Evolutionary conservation across 1,284 basidiomycete species (phyloP), one percentile per base, ranked within the genome.

Genomic region (Ceratobasidium papillatum): DNA sequence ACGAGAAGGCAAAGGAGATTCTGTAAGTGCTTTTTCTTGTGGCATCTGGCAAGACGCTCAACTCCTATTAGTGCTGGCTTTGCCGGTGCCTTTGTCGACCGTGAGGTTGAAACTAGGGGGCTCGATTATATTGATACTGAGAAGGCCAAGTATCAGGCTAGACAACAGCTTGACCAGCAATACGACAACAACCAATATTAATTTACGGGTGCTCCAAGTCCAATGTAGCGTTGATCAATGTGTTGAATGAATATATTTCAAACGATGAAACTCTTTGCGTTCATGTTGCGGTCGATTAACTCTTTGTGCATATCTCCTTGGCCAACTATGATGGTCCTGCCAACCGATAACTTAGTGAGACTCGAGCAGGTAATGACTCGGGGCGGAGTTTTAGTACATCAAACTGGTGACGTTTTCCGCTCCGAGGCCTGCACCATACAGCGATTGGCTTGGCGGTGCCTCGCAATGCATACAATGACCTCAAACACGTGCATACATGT

Each of bases 1-100:
- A 76, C 56, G 76, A 75, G 1, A 76, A 80, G 27, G 81, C 81
- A 49, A 82, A 82, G 77, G 81, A 82, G 78, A 63, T 80, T 69
- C 66, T 80, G 65, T 68, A 58, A 34, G 75, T 52, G 62, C 65
- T 32, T 45, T 17, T 22, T 38, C 12, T 45, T 51, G 49, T 19
- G 62, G n/a, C 4, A 25, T 22, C n/a, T 4, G n/a, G 49, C n/a
- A n/a, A n/a, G n/a, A n/a, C n/a, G n/a, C n/a, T n/a, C n/a, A n/a
- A n/a, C n/a, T n/a, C n/a, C 76, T 76, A 68, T 66, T 12, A 73
- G 75, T 12, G 69, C 76, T 25, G 51, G 36, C 11, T 81, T 81
- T 22, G 79, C 80, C 17, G 80, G 79, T 30, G 81, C 80, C 8
- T 75, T 76, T 22, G 80, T 76, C 1, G 77, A 72, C 76, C 78